Conservation (phyloP, 2,329 filamentous ascomycete species). For the Paradendryphiella salina region DNA sequence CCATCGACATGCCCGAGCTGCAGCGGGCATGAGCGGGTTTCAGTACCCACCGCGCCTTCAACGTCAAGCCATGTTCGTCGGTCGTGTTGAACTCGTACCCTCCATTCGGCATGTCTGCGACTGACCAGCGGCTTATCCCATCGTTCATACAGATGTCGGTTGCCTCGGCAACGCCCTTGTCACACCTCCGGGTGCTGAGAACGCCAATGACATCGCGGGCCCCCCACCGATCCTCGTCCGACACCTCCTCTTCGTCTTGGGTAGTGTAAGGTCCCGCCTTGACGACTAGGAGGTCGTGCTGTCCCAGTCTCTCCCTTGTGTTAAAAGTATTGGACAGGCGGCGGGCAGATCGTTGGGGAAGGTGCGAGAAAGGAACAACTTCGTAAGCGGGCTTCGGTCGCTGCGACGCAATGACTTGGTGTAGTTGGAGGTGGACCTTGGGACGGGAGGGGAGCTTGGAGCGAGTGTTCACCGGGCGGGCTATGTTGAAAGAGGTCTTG, state of each 20-base stretch:
- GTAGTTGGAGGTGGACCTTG: conserved; percentile 71
- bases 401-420: conserved; percentile 62
- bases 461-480: conserved; percentile 64
- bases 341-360: conserved; percentile 53
- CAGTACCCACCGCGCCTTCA: conserved; percentile 71
- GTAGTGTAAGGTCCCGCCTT: conserved; percentile 67
- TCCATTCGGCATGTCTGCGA: conserved; percentile 49
- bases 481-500: conserved; percentile 67
- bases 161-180: conserved; percentile 59
- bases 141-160: conserved; percentile 68
- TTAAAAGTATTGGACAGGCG: conserved; percentile 66
- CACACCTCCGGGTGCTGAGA: conserved; percentile 62
- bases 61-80: conserved; percentile 61
- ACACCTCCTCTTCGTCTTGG: conserved; percentile 48
- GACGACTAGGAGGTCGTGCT: conserved; percentile 71
- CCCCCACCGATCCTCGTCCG: conserved; percentile 56
- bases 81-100: conserved; percentile 62
- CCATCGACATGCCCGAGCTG: conserved; percentile 31
- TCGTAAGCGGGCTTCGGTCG: conserved; percentile 72
- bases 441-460: conserved; percentile 69
- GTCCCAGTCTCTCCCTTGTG: conserved; percentile 64
- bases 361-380: conserved; percentile 68
- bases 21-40: conserved; percentile 41
- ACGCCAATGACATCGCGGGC: conserved; percentile 66
- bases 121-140: conserved; percentile 51